Conservation (phyloP, 2,329 filamentous ascomycete species). For the Trichoderma sp. region DNA sequence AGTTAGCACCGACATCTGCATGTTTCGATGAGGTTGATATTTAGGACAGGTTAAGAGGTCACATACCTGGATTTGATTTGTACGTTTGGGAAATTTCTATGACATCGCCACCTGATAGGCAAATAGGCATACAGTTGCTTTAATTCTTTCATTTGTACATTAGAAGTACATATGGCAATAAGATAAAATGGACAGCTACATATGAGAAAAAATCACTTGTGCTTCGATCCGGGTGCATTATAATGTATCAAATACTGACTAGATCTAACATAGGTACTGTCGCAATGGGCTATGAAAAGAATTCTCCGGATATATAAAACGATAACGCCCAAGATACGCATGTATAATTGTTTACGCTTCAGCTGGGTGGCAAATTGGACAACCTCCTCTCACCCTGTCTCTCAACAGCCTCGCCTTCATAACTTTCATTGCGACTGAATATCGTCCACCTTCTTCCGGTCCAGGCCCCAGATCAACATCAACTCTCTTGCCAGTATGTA, state of each 20-base stretch:
- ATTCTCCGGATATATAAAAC: constrained; percentile 19
- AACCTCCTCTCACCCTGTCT: constrained; percentile 67
- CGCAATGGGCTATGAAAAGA: background rate
- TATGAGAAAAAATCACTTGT: background rate
- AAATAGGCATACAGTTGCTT: constrained; percentile 10
- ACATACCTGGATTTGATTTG: constrained; percentile 24
- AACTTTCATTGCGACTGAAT: constrained; percentile 82
- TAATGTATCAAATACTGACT: background rate
- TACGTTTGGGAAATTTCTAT: constrained; percentile 7
- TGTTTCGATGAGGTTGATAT: background rate
- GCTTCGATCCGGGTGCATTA: background rate
- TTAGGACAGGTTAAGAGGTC: background rate
- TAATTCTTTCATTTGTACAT: background rate
- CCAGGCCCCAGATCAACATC: constrained; percentile 51
- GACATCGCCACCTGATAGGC: background rate
- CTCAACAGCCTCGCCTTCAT: constrained; percentile 78
- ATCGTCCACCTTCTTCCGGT: constrained; percentile 48
- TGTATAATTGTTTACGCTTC: constrained; percentile 15
- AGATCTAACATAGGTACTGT: background rate
- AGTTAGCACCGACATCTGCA: background rate
- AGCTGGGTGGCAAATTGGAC: constrained; percentile 56
- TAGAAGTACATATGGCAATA: background rate
- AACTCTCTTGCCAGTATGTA: constrained; percentile 48
- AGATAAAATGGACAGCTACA: background rate
- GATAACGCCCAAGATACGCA: constrained; percentile 13